Base-by-base conservation (phyloP, 2,329 filamentous ascomycete genomes). In the Aspergillus ibericus region DNA sequence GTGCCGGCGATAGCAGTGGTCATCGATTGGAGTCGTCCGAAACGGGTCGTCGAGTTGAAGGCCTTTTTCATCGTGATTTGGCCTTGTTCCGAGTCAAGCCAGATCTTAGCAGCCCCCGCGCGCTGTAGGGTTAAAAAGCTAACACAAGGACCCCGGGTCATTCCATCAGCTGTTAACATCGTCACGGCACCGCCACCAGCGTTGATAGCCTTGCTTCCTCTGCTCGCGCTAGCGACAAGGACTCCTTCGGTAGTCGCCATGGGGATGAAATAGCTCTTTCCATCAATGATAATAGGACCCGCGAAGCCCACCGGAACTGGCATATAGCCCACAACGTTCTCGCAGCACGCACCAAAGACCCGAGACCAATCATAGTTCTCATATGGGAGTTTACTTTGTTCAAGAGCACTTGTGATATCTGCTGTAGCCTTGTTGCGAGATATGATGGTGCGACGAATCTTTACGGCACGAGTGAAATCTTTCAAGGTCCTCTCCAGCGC, bases 231-330 rank as follows among this genome's bases (percentile, higher is more conserved):
- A 29, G 95, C 95, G 50, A 99, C 95, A 59, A 99, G 81, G 20
- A 99, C 95, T 81, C 95, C 95, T 78, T 99, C 95, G 2, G 95
- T 99, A 0, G 95, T 99, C 56, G 95, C 96, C 95, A 99, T 99
- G 29, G 95, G 95, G 53, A 99, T 85, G 78, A 96, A 99, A 78
- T 95, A 98, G 80, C 89, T 96, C 75, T 93, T 89, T 20, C 95
- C 95, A 68, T 99, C 95, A 66, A 99, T 93, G 32, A 92, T 89
- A 52, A 99, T 82, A 27, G 95, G 95, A 3, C 95, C 95, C 53
- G 95, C 95, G 63, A 99, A 92, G 79, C 95, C 95, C 47, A 99
- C 85, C 40, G 95, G 95, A 10, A 99, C 82, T 12, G 95, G 95
- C 78, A 98, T 83, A 73, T 96, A 98, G 64, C 95, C 95, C 70